phyloP scores from a whole-genome alignment of 169 alveolate genomes.

The Cryptosporidium felis region DNA sequence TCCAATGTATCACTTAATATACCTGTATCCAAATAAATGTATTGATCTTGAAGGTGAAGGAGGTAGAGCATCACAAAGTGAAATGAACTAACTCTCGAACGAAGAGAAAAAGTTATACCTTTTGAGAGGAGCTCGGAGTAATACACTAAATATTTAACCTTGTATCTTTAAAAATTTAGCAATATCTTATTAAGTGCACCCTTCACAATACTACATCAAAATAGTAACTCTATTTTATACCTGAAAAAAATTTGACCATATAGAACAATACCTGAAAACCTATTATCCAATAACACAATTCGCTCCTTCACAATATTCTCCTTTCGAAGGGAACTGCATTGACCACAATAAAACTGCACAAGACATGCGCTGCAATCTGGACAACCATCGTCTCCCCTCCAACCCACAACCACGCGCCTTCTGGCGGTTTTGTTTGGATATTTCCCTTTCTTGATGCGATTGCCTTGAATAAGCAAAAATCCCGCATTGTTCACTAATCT shows the following conservation, averaged over 20 bases:
- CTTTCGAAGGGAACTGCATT: slow-evolving; percentile 61
- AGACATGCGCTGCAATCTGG: slow-evolving; percentile 75
- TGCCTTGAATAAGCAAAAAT: neutral
- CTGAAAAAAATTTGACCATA: neutral
- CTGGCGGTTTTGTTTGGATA: slow-evolving; percentile 61
- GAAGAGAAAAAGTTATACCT: neutral
- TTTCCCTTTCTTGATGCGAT: neutral
- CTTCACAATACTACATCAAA: slow-evolving; percentile 1
- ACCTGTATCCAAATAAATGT: slow-evolving; percentile 27
- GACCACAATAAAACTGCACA: slow-evolving; percentile 72
- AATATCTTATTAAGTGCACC: slow-evolving; percentile 17
- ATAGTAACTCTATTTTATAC: neutral
- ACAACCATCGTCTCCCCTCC: slow-evolving; percentile 71
- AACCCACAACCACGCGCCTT: slow-evolving; percentile 56
- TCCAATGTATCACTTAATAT: no score
- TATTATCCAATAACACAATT: neutral
- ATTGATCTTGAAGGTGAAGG: neutral
- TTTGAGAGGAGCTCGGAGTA: neutral
- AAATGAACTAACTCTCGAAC: neutral
- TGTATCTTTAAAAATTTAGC: neutral
- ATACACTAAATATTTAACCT: neutral
- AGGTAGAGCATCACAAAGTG: neutral
- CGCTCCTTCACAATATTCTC: neutral
- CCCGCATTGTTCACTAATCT: neutral
- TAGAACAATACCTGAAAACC: slow-evolving; percentile 45